These are phyloP conservation scores for Peribolospora baueri DNA, from an alignment of 768 basidiomycete genomes.

Conservation along the genomic window DNA sequence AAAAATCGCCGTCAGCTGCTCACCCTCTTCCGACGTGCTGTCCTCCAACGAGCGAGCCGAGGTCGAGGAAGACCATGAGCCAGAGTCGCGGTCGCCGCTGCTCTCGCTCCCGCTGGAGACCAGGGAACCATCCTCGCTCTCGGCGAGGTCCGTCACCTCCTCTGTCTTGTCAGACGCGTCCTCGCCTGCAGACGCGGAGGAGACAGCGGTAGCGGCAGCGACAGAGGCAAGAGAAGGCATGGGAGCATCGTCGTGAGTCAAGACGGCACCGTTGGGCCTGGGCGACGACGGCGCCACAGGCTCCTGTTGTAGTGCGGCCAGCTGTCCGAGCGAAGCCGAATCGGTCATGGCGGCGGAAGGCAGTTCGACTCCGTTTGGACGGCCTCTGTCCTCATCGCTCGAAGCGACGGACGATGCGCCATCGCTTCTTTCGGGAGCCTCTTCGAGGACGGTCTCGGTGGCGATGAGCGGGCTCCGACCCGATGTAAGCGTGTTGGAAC, in stretches of 20 bases:
- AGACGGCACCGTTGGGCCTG: neutral
- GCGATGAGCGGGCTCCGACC: too few relatives aligned
- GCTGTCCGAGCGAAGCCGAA: too few relatives aligned
- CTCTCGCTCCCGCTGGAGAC: slow-evolving; percentile 5
- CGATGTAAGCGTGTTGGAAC: too few relatives aligned
- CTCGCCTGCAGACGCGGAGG: neutral
- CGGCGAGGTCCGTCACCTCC: neutral
- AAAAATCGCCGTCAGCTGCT: slow-evolving; percentile 40
- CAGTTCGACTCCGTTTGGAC: too few relatives aligned
- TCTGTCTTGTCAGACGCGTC: neutral
- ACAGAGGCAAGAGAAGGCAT: neutral
- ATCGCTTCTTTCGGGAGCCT: too few relatives aligned
- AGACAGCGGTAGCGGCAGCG: neutral
- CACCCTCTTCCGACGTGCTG: neutral
- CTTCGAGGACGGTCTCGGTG: too few relatives aligned
- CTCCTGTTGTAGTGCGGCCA: too few relatives aligned
- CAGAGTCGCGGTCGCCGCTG: neutral
- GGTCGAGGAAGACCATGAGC: too few relatives aligned
- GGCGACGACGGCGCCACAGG: neutral
- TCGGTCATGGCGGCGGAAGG: too few relatives aligned
- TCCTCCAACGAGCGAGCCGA: too few relatives aligned
- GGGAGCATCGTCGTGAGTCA: neutral
- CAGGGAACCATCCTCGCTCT: neutral
- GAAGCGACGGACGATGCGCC: too few relatives aligned
- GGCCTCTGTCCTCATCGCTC: too few relatives aligned